Evolutionary conservation across 768 basidiomycete genomes (phyloP).

Genomic region (Termitomyces sp.): DNA sequence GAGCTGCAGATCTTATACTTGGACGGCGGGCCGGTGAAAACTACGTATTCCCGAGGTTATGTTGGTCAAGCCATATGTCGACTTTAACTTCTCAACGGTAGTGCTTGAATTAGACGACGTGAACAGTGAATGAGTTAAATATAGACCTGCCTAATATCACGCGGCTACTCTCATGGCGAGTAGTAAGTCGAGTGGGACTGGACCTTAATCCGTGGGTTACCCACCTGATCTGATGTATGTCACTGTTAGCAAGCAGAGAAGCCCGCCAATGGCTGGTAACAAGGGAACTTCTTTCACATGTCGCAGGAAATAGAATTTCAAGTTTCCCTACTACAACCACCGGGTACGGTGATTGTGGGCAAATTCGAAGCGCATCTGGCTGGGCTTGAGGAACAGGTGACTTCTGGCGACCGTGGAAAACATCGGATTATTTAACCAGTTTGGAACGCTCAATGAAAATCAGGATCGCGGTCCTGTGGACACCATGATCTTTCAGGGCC

Average conservation of each 20-base stretch:
- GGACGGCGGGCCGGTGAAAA: constrained; percentile 8
- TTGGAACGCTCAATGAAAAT: not conserved
- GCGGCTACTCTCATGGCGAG: not conserved
- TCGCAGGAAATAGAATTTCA: too few species aligned
- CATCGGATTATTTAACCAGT: not conserved
- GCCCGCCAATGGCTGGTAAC: not conserved
- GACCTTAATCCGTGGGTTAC: not conserved
- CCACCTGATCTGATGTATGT: not conserved
- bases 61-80: not conserved
- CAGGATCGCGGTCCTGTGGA: not conserved
- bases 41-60: constrained; percentile 1
- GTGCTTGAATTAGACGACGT: not conserved
- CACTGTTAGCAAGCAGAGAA: not conserved
- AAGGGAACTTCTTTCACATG: too few species aligned
- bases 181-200: not conserved
- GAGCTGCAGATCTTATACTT: constrained; percentile 8
- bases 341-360: not conserved
- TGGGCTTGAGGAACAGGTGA: not conserved
- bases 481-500: not conserved
- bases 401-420: not conserved
- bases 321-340: not conserved
- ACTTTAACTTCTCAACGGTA: not conserved
- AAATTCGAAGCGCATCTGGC: not conserved
- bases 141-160: constrained; percentile 1
- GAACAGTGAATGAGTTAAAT: not conserved